These are phyloP conservation scores for Gleditsia sinensis DNA, from an alignment of 306 rosid species.

Conservation along the genomic window DNA sequence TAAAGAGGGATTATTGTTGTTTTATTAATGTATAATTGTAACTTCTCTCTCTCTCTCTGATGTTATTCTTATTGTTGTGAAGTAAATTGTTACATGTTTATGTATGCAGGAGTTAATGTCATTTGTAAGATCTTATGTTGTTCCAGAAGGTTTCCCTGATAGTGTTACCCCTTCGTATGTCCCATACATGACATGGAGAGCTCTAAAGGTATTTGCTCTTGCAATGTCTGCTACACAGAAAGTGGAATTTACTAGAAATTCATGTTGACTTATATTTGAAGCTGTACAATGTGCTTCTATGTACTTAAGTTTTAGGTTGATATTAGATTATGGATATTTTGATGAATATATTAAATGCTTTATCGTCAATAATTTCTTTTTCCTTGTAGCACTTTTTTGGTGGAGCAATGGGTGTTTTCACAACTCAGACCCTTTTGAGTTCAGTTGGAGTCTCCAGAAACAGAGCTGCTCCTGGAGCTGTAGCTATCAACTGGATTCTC, in stretches of 20 bases:
- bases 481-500: conserved; percentile 98
- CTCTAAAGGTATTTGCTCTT: conserved; percentile 67
- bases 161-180: conserved; percentile 90
- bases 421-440: conserved; percentile 86
- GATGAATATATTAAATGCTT: not conserved
- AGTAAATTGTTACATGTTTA: not conserved
- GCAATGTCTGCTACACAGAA: not conserved
- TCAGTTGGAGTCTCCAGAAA: conserved; percentile 88
- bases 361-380: not conserved
- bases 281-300: not conserved
- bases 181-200: conserved; percentile 97
- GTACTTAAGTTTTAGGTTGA: not conserved
- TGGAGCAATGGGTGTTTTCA: conserved; percentile 99
- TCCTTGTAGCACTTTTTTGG: conserved; percentile 82
- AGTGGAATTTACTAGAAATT: not conserved
- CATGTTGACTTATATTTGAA: not conserved
- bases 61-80: not conserved
- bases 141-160: conserved; percentile 93
- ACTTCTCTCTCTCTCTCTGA: not conserved
- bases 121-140: conserved; percentile 85
- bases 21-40: not conserved
- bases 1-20: not conserved
- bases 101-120: conserved; percentile 68
- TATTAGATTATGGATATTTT: not conserved
- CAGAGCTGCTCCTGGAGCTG: conserved; percentile 78